phyloP scores from a whole-genome alignment of 2,329 filamentous ascomycete genomes.

The Furcasterigmium sp. region DNA sequence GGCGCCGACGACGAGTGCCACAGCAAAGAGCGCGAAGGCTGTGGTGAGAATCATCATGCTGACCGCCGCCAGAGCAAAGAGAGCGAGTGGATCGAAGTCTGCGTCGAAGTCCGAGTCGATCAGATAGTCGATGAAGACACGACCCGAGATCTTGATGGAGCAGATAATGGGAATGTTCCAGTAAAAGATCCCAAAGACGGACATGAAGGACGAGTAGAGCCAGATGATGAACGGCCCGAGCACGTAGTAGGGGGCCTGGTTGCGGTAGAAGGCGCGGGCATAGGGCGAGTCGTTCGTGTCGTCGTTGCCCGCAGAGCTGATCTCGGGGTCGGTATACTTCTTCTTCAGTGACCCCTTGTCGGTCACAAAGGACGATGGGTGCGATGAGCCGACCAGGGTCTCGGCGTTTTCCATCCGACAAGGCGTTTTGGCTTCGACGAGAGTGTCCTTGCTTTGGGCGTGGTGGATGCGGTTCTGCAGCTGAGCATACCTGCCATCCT shows the following conservation, averaged over 20 bases:
- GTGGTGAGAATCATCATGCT: conserved; percentile 36
- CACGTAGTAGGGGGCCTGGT: conserved; percentile 45
- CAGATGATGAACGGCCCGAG: conserved; percentile 41
- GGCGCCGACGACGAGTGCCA: conserved; percentile 34
- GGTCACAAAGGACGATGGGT: conserved; percentile 4
- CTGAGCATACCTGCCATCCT: conserved; percentile 7
- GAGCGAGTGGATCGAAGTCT: conserved; percentile 25
- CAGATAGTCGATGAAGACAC: conserved; percentile 18
- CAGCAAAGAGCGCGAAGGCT: conserved; percentile 33
- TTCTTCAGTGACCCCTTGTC: conserved; percentile 2
- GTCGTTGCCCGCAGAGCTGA: not conserved
- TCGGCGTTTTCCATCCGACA: conserved; percentile 19
- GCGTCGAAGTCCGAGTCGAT: conserved; percentile 12
- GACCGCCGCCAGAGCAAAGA: conserved; percentile 33
- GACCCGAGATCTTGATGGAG: conserved; percentile 39
- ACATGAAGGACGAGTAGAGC: conserved; percentile 40
- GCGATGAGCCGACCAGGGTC: conserved; percentile 11
- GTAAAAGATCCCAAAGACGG: conserved; percentile 39
- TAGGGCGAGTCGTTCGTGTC: conserved; percentile 34
- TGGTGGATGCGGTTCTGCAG: conserved; percentile 9
- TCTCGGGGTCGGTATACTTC: not conserved
- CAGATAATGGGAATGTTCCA: conserved; percentile 46
- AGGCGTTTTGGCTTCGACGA: conserved; percentile 12
- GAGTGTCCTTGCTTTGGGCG: conserved; percentile 4
- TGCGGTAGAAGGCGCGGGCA: conserved; percentile 49